Base-by-base conservation (phyloP, 768 basidiomycete genomes). In the Mycena venus region DNA sequence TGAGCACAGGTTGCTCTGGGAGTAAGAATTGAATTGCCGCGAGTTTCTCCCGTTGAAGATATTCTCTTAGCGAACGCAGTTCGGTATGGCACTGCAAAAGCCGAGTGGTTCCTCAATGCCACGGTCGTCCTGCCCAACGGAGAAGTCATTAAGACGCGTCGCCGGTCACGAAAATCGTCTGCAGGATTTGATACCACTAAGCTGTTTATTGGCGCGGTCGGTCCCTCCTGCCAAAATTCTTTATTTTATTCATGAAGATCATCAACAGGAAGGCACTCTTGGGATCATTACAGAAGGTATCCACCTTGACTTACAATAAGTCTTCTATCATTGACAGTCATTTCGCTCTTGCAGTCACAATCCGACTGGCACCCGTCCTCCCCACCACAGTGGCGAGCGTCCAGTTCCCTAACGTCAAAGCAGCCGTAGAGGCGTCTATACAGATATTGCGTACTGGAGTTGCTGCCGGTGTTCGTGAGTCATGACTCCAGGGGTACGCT, bases 81-180 rank as follows among this genome's bases (percentile, higher is more conserved):
- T 1, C 86, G 95, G n/a, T 97, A 96, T 79, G 96, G 95, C 17
- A 97, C 96, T 10, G 95, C 95, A 0, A 95, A 93, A 80, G 94
- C 87, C 0, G 96, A 97, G 84, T 97, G 96, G 96, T 95, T 97
- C 79, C 85, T 97, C 47, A 96, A 96, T 76, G 73, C 96, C 93
- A 98, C 96, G 0, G 94, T 97, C 2, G 97, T 98, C 0, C n/a
- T n/a, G n/a, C n/a, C n/a, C n/a, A n/a, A n/a, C n/a, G n/a, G n/a
- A n/a, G n/a, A n/a, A n/a, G n/a, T 98, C n/a, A 96, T 98, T 80
- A 97, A 97, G 80, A 98, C 97, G 2, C 90, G 96, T 10, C 85
- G 88, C 25, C 87, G 94, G 29, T 88, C 94, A 4, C 86, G 95
- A 36, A 98, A 98, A 80, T 96, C 94, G 0, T 93, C 96, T 0